These are phyloP conservation scores for Coprinellus micaceus DNA, from an alignment of 768 basidiomycete species.

Conservation along the genomic window DNA sequence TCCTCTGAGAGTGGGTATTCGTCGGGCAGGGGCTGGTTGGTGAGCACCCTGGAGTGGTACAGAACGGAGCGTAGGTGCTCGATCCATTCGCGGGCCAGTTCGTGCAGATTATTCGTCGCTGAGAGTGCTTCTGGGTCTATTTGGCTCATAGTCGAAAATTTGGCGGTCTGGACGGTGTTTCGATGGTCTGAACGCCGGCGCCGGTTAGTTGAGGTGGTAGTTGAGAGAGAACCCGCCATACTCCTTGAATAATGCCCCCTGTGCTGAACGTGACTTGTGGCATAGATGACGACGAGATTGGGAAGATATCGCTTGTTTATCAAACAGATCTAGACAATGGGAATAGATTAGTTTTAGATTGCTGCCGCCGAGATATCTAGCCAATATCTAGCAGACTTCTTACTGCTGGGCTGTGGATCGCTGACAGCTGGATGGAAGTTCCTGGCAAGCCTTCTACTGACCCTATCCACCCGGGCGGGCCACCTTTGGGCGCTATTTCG, in stretches of 20 bases:
- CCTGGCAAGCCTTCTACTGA: too few species aligned
- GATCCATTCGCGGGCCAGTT: constrained; percentile 1
- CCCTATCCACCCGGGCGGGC: too few species aligned
- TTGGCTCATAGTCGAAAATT: not conserved
- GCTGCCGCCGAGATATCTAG: not conserved
- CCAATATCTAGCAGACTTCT: not conserved
- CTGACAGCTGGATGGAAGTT: too few species aligned
- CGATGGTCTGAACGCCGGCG: not conserved
- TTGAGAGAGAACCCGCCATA: not conserved
- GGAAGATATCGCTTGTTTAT: constrained; percentile 4
- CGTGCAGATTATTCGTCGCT: not conserved
- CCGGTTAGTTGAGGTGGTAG: not conserved
- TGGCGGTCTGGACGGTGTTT: not conserved
- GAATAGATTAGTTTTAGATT: constrained; percentile 3
- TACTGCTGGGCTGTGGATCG: too few species aligned
- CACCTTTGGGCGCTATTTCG: too few species aligned
- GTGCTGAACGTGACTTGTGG: constrained; percentile 3
- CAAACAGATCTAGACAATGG: constrained; percentile 5
- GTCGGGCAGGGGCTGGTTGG: not conserved
- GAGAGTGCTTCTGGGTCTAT: constrained; percentile 2
- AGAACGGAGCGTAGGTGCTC: constrained; percentile 4
- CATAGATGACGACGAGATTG: constrained; percentile 4
- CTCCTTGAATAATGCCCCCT: not conserved
- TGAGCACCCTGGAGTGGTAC: constrained; percentile 1
- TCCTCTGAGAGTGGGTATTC: constrained; percentile 4